These are phyloP conservation scores for Debaryomyces udenii DNA, from an alignment of 1,139 yeast species.

Conservation along the genomic window DNA sequence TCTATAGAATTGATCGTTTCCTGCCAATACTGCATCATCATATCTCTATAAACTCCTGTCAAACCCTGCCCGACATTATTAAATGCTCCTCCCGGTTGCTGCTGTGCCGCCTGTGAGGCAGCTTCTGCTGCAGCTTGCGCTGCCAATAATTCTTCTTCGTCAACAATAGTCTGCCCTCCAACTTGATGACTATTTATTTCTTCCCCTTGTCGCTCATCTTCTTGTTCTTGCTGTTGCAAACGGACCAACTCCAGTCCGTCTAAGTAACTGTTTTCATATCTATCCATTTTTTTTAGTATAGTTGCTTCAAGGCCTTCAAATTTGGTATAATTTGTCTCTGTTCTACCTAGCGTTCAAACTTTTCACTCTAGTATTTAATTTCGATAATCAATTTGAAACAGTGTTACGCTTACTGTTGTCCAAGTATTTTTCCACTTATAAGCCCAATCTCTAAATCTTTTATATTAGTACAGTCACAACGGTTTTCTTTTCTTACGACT, in stretches of 20 bases:
- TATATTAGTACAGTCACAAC: no score
- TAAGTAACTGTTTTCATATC: constrained; percentile 16
- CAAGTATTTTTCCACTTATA: no score
- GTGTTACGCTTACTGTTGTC: no score
- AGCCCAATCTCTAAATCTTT: no score
- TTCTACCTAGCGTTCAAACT: not conserved
- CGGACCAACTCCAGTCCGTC: constrained; percentile 15
- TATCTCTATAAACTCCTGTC: constrained; percentile 76
- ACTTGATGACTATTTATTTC: constrained; percentile 13
- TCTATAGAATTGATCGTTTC: constrained; percentile 90
- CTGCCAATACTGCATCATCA: constrained; percentile 97
- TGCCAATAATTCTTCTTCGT: constrained; percentile 39
- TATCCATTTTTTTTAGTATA: constrained; percentile 14
- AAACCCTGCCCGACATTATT: constrained; percentile 94
- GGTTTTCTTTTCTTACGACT: not conserved
- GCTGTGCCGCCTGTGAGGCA: constrained; percentile 50
- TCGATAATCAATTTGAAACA: no score
- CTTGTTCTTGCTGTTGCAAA: constrained; percentile 14
- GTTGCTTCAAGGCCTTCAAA: not conserved
- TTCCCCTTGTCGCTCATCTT: constrained; percentile 8
- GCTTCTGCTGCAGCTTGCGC: constrained; percentile 57
- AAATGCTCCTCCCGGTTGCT: constrained; percentile 69
- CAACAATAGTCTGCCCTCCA: constrained; percentile 29
- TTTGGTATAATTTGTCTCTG: not conserved
- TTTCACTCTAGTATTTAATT: not conserved